Evolutionary conservation across 164 flowering plant species (phyloP), one percentile per base, ranked within the genome.

Genomic region (Chloranthus sessilifolius): DNA sequence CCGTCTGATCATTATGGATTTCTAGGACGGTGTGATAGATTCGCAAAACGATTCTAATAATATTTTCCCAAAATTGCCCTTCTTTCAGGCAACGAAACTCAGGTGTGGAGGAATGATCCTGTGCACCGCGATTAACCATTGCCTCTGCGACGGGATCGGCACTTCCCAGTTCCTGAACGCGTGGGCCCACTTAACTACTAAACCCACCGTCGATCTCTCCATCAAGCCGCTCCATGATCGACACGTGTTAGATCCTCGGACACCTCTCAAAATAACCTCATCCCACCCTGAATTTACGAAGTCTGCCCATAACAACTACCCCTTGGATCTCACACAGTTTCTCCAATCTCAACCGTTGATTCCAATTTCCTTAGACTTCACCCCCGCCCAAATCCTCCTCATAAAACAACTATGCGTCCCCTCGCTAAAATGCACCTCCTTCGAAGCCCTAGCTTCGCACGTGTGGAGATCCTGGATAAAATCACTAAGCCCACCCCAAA

Each of bases 121-220:
- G 1, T 83, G 88, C 59, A 77, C 82, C 30, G 90, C 85, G 33
- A 80, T 91, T 52, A 80, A 71, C 42, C 98, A 91, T 60, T 81
- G 96, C 43, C 53, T 91, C 1, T 86, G 90, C 34, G 98, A 91
- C 52, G 98, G 92, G 23, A 76, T 87, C 10, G 98, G 96, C 25
- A 72, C 92, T 6, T 74, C 90, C 0, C 95, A 88, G 38, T 88
- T 91, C 52, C 58, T 91, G 10, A 81, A 80, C 11, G 92, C 84
- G 0, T 91, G 96, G 96, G 88, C 98, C 71, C 76, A 82, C 57
- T 15, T 72, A 16, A 64, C 78, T 14, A 37, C 68, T 15, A 68
- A 73, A 5, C 83, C 81, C 12, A 24, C 42, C 46, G 35, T 34
- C 11, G 52, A 50, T 33, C 59, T 66, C 0, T 70, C 74, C 9